phyloP scores from a whole-genome alignment of 768 basidiomycete genomes.

The Rhodocollybia butyracea region DNA sequence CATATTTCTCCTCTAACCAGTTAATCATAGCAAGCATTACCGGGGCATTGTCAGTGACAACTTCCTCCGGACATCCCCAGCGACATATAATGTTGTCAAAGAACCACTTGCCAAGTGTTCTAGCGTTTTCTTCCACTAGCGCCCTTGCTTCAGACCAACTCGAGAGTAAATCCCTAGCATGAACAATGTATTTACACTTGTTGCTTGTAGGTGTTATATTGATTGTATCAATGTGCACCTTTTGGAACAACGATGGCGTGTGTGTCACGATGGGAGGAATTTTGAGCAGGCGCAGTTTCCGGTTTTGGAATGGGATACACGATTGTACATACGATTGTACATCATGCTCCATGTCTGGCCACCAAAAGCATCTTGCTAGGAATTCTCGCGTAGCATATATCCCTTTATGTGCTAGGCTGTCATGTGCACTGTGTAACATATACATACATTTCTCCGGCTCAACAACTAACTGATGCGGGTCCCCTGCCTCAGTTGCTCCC shows the following conservation, averaged over 20 bases:
- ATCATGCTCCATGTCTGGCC: slow-evolving; percentile 24
- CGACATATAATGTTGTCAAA: slow-evolving; percentile 28
- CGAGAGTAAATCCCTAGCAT: slow-evolving; percentile 15
- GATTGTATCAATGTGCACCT: slow-evolving; percentile 21
- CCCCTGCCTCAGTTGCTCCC: too few species aligned
- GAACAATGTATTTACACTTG: slow-evolving; percentile 21
- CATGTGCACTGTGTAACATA: slow-evolving; percentile 19
- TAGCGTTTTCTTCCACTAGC: slow-evolving; percentile 16
- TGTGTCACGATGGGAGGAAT: slow-evolving; percentile 14
- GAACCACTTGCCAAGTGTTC: slow-evolving; percentile 18
- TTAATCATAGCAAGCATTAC: slow-evolving; percentile 22
- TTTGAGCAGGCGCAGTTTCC: slow-evolving; percentile 14
- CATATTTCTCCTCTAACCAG: slow-evolving; percentile 21
- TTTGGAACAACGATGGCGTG: slow-evolving; percentile 20
- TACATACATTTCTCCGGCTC: slow-evolving; percentile 15
- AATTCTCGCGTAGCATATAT: slow-evolving; percentile 14
- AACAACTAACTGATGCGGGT: too few species aligned
- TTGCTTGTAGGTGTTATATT: slow-evolving; percentile 14
- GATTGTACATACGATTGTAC: slow-evolving; percentile 21
- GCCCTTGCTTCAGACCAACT: slow-evolving; percentile 21
- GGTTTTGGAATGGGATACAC: slow-evolving; percentile 21
- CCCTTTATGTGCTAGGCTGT: slow-evolving; percentile 22
- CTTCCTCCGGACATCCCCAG: slow-evolving; percentile 34
- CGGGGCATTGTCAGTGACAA: slow-evolving; percentile 40
- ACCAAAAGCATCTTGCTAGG: slow-evolving; percentile 23